Evolutionary conservation across 2,329 filamentous ascomycete species (phyloP).

Genomic region (Tolypocladium guangdongense): DNA sequence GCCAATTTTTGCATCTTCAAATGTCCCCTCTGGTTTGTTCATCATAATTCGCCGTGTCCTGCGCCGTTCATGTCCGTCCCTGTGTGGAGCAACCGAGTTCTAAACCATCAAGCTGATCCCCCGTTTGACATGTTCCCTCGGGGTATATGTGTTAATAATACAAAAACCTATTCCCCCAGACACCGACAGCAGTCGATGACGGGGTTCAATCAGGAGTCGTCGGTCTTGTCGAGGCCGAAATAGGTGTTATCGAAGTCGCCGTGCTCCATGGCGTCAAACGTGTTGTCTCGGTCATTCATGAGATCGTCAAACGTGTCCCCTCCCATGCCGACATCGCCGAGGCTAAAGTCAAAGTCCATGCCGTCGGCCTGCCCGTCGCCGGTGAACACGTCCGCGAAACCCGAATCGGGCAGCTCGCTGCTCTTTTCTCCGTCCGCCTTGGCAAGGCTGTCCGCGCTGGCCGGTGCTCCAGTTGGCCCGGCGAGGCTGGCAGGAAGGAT

Average conservation of each 20-base stretch:
- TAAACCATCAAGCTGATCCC: neutral
- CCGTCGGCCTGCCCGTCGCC: conserved; percentile 29
- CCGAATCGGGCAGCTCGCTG: conserved; percentile 13
- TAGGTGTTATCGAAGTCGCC: conserved; percentile 36
- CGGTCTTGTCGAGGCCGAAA: conserved; percentile 26
- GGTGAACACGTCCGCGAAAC: conserved; percentile 36
- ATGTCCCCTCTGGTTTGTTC: neutral
- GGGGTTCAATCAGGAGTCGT: conserved; percentile 8
- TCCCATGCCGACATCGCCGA: conserved; percentile 15
- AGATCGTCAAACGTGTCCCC: conserved; percentile 39
- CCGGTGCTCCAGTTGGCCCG: conserved; percentile 6
- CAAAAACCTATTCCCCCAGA: neutral
- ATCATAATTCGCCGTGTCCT: neutral
- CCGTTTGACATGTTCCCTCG: neutral
- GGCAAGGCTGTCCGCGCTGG: neutral
- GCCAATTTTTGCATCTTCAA: neutral
- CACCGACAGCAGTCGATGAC: neutral
- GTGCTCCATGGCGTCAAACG: conserved; percentile 29
- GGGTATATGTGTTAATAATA: neutral
- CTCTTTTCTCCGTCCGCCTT: conserved; percentile 15
- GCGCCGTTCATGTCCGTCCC: neutral
- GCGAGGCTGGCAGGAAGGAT: conserved; percentile 15
- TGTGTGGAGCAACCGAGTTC: neutral
- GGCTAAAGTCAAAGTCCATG: conserved; percentile 22
- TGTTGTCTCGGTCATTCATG: conserved; percentile 30